phyloP scores from a whole-genome alignment of 495 filamentous ascomycete species.

The Penicillium canariense region DNA sequence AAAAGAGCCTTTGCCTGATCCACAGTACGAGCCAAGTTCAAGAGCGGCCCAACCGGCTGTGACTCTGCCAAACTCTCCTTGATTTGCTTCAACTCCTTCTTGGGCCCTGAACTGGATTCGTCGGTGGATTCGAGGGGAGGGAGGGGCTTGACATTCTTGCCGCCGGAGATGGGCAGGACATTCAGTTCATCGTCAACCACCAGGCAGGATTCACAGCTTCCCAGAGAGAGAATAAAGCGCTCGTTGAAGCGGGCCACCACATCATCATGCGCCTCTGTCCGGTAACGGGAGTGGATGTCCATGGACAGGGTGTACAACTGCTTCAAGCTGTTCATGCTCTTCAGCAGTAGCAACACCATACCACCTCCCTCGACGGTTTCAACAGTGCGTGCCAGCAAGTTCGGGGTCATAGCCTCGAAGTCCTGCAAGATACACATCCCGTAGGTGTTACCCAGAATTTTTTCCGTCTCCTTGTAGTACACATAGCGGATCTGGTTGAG shows the following conservation, averaged over 20 bases:
- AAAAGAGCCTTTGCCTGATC: constrained; percentile 95
- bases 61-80: constrained; percentile 84
- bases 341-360: constrained; percentile 82
- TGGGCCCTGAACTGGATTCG: constrained; percentile 59
- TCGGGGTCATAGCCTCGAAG: constrained; percentile 96
- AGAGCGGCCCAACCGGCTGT: constrained; percentile 78
- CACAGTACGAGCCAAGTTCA: constrained; percentile 81
- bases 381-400: constrained; percentile 88
- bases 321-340: constrained; percentile 96
- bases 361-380: constrained; percentile 98
- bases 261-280: constrained; percentile 95
- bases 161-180: constrained; percentile 94
- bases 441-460: constrained; percentile 97
- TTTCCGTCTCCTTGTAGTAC: constrained; percentile 99
- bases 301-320: constrained; percentile 97
- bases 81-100: constrained; percentile 77
- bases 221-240: constrained; percentile 91
- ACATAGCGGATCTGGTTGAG: constrained; percentile 97
- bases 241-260: constrained; percentile 97
- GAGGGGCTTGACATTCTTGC: constrained; percentile 83
- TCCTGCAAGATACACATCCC: constrained; percentile 99
- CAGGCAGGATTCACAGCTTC: constrained; percentile 89
- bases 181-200: constrained; percentile 98
- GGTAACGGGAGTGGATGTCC: constrained; percentile 95
- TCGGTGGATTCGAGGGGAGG: constrained; percentile 67